phyloP scores from a whole-genome alignment of 2,329 filamentous ascomycete genomes.

The Penicillium hesseltinei region DNA sequence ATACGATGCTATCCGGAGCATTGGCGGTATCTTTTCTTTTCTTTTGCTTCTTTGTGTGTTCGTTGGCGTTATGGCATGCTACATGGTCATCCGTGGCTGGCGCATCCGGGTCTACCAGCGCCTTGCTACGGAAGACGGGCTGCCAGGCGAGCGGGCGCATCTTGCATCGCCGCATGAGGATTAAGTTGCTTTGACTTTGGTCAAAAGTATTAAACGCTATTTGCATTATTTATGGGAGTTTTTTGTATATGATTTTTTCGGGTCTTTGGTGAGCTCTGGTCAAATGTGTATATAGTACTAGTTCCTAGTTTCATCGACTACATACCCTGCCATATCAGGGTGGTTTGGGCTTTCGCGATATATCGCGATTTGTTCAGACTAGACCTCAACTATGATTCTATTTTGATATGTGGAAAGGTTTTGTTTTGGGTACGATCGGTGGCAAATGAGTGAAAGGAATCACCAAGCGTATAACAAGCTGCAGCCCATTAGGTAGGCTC shows the following conservation, averaged over 20 bases:
- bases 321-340: neutral
- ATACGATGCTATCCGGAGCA: conserved; percentile 18
- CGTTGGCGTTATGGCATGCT: conserved; percentile 15
- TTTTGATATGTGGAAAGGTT: neutral
- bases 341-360: neutral
- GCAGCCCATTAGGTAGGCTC: neutral
- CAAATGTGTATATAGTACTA: conserved; percentile 11
- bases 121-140: conserved; percentile 11
- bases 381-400: neutral
- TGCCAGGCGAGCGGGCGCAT: conserved; percentile 13
- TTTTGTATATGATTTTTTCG: conserved; percentile 3
- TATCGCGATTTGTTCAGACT: neutral
- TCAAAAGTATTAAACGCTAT: neutral
- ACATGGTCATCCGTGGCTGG: conserved; percentile 24
- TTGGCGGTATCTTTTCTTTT: conserved; percentile 21
- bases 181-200: neutral
- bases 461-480: neutral
- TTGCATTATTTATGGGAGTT: conserved; percentile 13
- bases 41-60: conserved; percentile 19
- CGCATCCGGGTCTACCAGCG: conserved; percentile 25
- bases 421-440: neutral
- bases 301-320: neutral
- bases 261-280: neutral
- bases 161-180: conserved; percentile 14
- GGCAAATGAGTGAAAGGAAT: neutral